Base-by-base conservation (phyloP, 1,139 yeast genomes). In the Geotrichum fermentans region DNA sequence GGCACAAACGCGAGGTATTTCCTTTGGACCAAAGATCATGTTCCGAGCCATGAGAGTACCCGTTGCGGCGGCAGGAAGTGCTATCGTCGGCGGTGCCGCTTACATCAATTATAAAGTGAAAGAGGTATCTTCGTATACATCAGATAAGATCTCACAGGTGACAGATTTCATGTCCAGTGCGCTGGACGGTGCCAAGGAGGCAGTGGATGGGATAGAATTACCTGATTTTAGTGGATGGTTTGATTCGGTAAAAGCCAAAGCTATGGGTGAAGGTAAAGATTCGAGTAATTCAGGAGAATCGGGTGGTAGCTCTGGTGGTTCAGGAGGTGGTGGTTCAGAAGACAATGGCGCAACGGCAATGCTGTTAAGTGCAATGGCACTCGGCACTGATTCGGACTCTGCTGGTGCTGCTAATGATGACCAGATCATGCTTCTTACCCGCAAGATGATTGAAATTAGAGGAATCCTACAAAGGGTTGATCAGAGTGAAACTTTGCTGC, bases 391-490 rank as follows among this genome's bases (percentile, higher is more conserved):
- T 18, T 67, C 49, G 37, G 62, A 61, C 33, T 56, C 57, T n/a
- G 61, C 56, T 20, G 58, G 56, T 29, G 60, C 58, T 2, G 68
- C 61, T 13, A 68, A 66, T 14, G 66, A 66, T 40, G 71, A 69
- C 44, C 65, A 68, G 46, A 92, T 92, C 83, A 72, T 92, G 65
- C 82, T 84, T 54, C 69, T 92, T 55, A 92, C 97, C 8, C 80
- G 89, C 57, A 95, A 88, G 66, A 94, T 94, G 98, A 94, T 94
- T 60, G 98, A 94, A 64, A 90, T 94, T 52, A 75, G 97, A 62
- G 78, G 82, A 47, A 77, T 92, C 41, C 72, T 94, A 48, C 78
- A 85, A 52, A 80, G 79, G 53, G 80, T 94, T 17, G 95, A 89
- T 61, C 83, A 84, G 53, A 72, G 83, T 4, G 90, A 88, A 37